Evolutionary conservation across 2,329 filamentous ascomycete species (phyloP).

Genomic region (Stachybotrys chartarum): DNA sequence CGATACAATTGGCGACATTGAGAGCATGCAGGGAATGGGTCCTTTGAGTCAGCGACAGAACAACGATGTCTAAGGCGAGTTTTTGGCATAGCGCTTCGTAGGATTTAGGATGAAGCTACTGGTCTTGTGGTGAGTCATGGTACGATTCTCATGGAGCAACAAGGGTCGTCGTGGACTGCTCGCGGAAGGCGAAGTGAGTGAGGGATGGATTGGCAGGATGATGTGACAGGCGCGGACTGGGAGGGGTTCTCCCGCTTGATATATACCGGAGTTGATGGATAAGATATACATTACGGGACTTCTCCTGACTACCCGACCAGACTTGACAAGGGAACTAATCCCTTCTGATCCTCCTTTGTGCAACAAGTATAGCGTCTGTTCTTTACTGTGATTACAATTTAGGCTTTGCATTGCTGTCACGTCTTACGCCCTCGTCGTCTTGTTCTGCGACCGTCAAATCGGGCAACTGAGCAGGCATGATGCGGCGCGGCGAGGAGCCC

Average conservation of each 20-base stretch:
- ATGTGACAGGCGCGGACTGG: too few relatives aligned
- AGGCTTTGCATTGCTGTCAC: constrained; percentile 52
- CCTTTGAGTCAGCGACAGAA: constrained; percentile 32
- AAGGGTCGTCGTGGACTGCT: too few relatives aligned
- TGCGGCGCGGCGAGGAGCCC: constrained; percentile 58
- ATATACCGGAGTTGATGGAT: too few relatives aligned
- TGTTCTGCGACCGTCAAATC: constrained; percentile 69
- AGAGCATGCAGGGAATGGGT: constrained; percentile 38
- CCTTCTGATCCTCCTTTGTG: too few relatives aligned
- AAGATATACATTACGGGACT: too few relatives aligned
- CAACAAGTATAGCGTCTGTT: too few relatives aligned
- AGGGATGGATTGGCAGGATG: too few relatives aligned
- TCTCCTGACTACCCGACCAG: too few relatives aligned
- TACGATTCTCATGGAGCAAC: background rate
- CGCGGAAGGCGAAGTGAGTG: too few relatives aligned
- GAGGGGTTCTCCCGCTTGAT: too few relatives aligned
- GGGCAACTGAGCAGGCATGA: constrained; percentile 69
- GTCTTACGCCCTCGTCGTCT: constrained; percentile 66
- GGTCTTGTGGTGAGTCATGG: background rate
- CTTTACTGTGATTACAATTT: constrained; percentile 26
- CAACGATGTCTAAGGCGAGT: background rate
- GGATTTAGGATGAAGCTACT: background rate
- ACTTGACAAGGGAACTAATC: too few relatives aligned
- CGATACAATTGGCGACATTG: constrained; percentile 63
- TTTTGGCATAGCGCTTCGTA: background rate